Evolutionary conservation across 768 basidiomycete species (phyloP), one percentile per base, ranked within the genome.

Genomic region (Antrodiella citrinella): DNA sequence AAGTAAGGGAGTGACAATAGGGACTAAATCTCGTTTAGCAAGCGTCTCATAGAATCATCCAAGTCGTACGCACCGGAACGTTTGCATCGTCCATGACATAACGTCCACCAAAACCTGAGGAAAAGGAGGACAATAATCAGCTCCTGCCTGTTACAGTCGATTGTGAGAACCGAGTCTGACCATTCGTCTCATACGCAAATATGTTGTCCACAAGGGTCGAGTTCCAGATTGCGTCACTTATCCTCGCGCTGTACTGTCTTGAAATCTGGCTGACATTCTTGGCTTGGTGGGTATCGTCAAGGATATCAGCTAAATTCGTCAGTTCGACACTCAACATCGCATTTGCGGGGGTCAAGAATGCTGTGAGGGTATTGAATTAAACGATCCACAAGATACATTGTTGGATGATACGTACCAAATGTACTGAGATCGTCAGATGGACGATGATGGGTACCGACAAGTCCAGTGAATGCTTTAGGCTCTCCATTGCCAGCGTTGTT

Each of bases 1-100:
- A 90, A 75, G 60, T 90, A 90, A 10, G 86, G 86, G 26, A 90
- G 72, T 0, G 86, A 83, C 20, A 90, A 66, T n/a, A 89, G 69
- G 0, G 86, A 86, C 85, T 88, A 54, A 1, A 15, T 13, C 26
- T 26, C 44, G 18, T 38, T 48, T 1, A 49, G 15, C 19, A 4
- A 22, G 12, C n/a, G 25, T 15, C 5, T 11, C n/a, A 41, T 23
- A n/a, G 22, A 12, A 20, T 18, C 24, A 13, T n/a, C n/a, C 20
- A 44, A 18, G 44, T 44, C 30, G 26, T 3, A 62, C 81, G 57
- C 62, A 86, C 85, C 3, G 87, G 87, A 40, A 90, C 87, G 55
- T 90, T 90, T 4, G 87, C 87, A 56, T 90, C 87, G 56, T 89
- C 87, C 87, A 89, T 89, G 18, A 87, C 77, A 62, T 87, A 86